phyloP scores from a whole-genome alignment of 2,329 filamentous ascomycete species.

The Microcyclosporella mali region DNA sequence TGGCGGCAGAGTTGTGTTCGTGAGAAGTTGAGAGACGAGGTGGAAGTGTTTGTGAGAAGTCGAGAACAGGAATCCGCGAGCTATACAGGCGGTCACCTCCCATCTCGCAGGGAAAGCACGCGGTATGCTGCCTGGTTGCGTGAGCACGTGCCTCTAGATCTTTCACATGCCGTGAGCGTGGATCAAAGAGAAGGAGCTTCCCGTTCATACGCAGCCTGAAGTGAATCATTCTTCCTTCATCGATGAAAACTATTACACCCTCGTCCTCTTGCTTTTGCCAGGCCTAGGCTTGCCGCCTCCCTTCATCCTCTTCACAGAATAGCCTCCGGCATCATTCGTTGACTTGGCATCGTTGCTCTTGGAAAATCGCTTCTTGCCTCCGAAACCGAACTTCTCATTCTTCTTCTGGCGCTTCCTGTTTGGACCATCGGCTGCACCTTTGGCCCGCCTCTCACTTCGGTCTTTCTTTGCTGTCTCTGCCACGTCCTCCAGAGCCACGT shows the following conservation, averaged over 20 bases:
- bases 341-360: conserved; percentile 89
- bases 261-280: conserved; percentile 38
- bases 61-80: too few relatives aligned
- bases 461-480: conserved; percentile 47
- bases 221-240: background rate
- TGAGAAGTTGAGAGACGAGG: too few relatives aligned
- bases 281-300: conserved; percentile 34
- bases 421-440: conserved; percentile 30
- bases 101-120: too few relatives aligned
- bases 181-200: too few relatives aligned
- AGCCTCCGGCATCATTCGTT: conserved; percentile 71
- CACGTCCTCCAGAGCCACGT: conserved; percentile 73
- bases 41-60: too few relatives aligned
- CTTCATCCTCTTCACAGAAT: conserved; percentile 85
- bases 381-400: conserved; percentile 89
- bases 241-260: conserved; percentile 7
- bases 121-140: too few relatives aligned
- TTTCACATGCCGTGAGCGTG: too few relatives aligned
- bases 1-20: too few relatives aligned
- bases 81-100: too few relatives aligned
- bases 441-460: conserved; percentile 34
- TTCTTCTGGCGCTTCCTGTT: conserved; percentile 83
- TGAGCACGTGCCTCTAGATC: too few relatives aligned
- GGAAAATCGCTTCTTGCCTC: conserved; percentile 84
- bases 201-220: background rate